phyloP scores from a whole-genome alignment of 73 alveolate species.

The Paramecium primaurelia region DNA sequence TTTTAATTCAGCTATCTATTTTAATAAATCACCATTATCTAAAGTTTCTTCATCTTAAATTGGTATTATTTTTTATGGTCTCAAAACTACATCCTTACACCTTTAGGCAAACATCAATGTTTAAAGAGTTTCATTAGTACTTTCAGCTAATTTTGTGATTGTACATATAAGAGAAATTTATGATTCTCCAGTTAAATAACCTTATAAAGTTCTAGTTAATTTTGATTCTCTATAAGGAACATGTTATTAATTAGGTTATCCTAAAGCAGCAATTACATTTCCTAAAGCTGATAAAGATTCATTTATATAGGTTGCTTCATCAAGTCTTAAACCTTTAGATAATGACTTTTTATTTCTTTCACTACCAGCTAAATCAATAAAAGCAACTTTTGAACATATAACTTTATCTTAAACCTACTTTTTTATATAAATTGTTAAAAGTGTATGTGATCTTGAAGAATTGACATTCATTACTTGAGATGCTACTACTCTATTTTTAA shows the following conservation, averaged over 20 bases:
- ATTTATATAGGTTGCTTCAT: slow-evolving; percentile 97
- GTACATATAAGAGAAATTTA: slow-evolving; percentile 74
- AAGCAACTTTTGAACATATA: slow-evolving; percentile 45
- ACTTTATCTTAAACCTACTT: neutral
- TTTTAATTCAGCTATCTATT: neutral
- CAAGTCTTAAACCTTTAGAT: slow-evolving; percentile 92
- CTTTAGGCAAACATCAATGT: slow-evolving; percentile 46
- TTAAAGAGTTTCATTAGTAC: neutral
- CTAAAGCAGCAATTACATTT: slow-evolving; percentile 94
- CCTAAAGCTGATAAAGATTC: slow-evolving; percentile 96
- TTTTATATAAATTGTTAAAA: slow-evolving; percentile 40
- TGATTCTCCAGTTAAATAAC: slow-evolving; percentile 93
- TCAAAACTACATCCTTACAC: neutral
- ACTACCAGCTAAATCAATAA: slow-evolving; percentile 92
- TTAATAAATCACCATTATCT: neutral
- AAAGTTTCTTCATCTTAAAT: neutral
- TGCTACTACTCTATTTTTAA: slow-evolving; percentile 45
- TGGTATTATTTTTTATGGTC: neutral
- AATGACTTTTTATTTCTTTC: slow-evolving; percentile 95
- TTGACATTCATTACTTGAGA: slow-evolving; percentile 9
- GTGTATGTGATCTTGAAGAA: slow-evolving; percentile 59
- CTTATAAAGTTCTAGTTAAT: slow-evolving; percentile 92
- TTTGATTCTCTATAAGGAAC: slow-evolving; percentile 96
- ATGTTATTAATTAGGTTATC: slow-evolving; percentile 74
- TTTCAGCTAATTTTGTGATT: neutral